Base-by-base conservation (phyloP, 768 basidiomycete species). In the Tricholoma matsutake region DNA sequence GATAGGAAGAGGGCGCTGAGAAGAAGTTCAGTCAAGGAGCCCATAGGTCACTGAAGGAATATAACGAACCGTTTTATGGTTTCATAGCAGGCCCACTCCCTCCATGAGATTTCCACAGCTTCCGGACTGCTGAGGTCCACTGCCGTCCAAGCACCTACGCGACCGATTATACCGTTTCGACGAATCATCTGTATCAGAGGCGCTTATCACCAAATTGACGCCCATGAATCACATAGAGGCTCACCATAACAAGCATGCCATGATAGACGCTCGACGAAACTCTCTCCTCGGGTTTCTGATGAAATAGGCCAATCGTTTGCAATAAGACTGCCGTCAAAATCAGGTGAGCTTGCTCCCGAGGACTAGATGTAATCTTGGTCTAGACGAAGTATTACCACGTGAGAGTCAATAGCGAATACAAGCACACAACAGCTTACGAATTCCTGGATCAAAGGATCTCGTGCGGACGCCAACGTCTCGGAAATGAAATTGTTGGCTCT, bases 191-290 rank as follows among this genome's bases (percentile, higher is more conserved):
- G 37, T 34, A 18, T 18, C 18, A 20, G 31, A 29, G 35, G 37
- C 49, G 49, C 49, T 29, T 31, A 28, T 18, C 2, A 25, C 29
- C 10, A 20, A 49, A 11, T 0, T 28, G 18, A 59, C 22, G 6
- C 18, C 37, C 5, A 20, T 11, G 25, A 51, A 28, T 10, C 29
- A 57, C 13, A 8, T 5, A 25, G 53, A 55, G 22, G 75, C 78
- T 67, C 67, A 86, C 86, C 78, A 80, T 79, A 52, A 86, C 81
- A 25, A 89, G 79, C 79, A 84, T 83, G 37, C 79, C 79, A 71
- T 83, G 87, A 67, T 83, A 87, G n/a, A 80, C 72, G 60, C 72
- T 83, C 49, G 81, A 82, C 56, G 75, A 75, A 29, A 75, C 76
- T 60, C 82, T 76, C 64, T 82, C 79, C 43, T 81, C 79, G 54